A percentile compares a stretch with the other conserved stretches of the same genome.
Conservation (phyloP, 2,329 filamentous ascomycete species). For the Ploettnerulaceae sp. region DNA sequence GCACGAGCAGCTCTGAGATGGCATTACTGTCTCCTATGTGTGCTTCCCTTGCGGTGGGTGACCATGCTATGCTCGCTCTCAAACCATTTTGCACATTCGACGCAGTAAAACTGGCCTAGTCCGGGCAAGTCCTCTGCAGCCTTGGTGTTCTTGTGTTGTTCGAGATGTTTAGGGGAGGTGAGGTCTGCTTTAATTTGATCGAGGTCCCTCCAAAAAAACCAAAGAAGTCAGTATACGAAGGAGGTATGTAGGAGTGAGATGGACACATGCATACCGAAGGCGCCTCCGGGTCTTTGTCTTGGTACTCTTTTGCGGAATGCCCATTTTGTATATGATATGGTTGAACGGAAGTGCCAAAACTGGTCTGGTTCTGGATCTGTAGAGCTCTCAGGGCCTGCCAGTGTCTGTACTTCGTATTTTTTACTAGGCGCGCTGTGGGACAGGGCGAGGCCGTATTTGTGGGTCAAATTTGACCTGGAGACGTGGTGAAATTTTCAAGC, state of each 20-base stretch:
- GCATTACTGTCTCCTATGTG: conserved; percentile 81
- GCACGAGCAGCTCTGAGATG: neutral
- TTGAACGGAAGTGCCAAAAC: too few species aligned
- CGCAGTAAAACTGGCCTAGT: conserved; percentile 80
- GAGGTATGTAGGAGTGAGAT: neutral
- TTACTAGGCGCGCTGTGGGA: too few species aligned
- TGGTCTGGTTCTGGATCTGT: too few species aligned
- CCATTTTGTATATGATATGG: conserved; percentile 49
- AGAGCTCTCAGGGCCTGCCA: neutral
- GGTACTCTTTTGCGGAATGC: conserved; percentile 60
- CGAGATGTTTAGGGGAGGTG: conserved; percentile 70
- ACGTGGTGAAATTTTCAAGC: too few species aligned
- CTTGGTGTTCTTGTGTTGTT: conserved; percentile 73
- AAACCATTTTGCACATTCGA: conserved; percentile 95
- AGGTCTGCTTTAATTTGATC: conserved; percentile 89
- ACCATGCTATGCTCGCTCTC: conserved; percentile 74
- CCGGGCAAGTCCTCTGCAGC: conserved; percentile 82
- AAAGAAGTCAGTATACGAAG: neutral
- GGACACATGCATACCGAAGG: conserved; percentile 49
- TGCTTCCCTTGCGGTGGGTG: conserved; percentile 79
- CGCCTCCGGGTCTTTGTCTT: conserved; percentile 70
- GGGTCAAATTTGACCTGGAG: too few species aligned
- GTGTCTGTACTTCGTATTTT: too few species aligned
- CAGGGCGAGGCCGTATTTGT: too few species aligned
- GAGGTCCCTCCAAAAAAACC: conserved; percentile 59